Evolutionary conservation across 1,139 yeast genomes (phyloP).

Genomic region (Suhomyces yuchorum): DNA sequence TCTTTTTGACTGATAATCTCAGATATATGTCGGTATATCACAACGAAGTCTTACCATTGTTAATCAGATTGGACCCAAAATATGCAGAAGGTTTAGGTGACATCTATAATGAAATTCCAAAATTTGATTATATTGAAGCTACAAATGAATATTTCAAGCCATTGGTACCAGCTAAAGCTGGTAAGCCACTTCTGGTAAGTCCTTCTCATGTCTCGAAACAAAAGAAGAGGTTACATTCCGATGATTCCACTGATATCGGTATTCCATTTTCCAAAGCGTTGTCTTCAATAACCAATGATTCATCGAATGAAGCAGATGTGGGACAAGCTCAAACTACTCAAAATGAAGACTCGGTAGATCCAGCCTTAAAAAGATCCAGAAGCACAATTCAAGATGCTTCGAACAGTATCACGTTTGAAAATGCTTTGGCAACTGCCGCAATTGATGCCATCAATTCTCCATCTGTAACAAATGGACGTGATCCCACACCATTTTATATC

Average conservation of each 20-base stretch:
- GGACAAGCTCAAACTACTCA: slow-evolving; percentile 13
- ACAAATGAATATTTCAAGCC: slow-evolving; percentile 34
- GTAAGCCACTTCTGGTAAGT: slow-evolving; percentile 14
- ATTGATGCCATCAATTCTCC: slow-evolving; percentile 41
- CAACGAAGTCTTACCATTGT: slow-evolving; percentile 40
- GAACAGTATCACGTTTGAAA: slow-evolving; percentile 30
- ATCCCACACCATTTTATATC: slow-evolving; percentile 32
- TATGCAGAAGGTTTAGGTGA: slow-evolving; percentile 37
- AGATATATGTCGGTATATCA: slow-evolving; percentile 43
- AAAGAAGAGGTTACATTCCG: slow-evolving; percentile 22
- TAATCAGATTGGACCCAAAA: slow-evolving; percentile 31
- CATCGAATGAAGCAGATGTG: slow-evolving; percentile 11
- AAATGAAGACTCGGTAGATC: slow-evolving; percentile 34
- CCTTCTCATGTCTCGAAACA: slow-evolving; percentile 9
- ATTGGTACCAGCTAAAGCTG: slow-evolving; percentile 25
- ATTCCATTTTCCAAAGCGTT: slow-evolving; percentile 15
- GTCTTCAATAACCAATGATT: slow-evolving; percentile 14
- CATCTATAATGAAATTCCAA: slow-evolving; percentile 35
- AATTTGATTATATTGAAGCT: slow-evolving; percentile 38
- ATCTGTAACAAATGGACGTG: slow-evolving; percentile 28
- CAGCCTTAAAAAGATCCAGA: slow-evolving; percentile 32
- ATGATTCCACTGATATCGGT: slow-evolving; percentile 13
- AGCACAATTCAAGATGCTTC: slow-evolving; percentile 14
- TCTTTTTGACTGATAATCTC: slow-evolving; percentile 40
- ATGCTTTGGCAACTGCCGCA: slow-evolving; percentile 36